Evolutionary conservation across 1,139 yeast genomes (phyloP), one percentile per base, ranked within the genome.

Genomic region (Wickerhamomyces sp.): DNA sequence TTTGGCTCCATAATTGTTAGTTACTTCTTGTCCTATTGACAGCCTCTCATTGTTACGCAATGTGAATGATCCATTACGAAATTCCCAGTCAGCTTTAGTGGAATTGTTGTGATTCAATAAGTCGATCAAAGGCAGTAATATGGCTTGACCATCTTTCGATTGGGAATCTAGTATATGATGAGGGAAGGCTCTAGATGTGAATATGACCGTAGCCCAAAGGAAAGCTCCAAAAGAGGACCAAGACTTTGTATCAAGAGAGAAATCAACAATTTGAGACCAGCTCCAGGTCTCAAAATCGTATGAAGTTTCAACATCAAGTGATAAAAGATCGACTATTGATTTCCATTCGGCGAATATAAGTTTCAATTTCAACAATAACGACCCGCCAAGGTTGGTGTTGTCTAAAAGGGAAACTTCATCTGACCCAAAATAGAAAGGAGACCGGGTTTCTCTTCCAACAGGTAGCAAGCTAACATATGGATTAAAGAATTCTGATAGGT

Each of bases 1-100:
- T 57, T 87, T 88, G 44, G 82, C 76, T 3, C 97, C 97, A 56
- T 89, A 89, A 58, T 88, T 89, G 56, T 89, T 89, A 60, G 62
- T 83, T 2, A 88, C 52, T 52, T 86, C 81, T 10, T 61, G 59
- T 1, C 76, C 79, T 5, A 49, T 52, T 5, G 52, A 47, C 7
- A 55, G 25, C 2, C 31, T 18, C 10, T 48, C 53, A 14, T 37
- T 16, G 28, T 41, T 49, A 7, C 40, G 42, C 28, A 54, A 33
- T 1, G 51, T 33, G 32, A 54, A 54, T 27, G 33, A 47, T 3
- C 45, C 49, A 4, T 21, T 40, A 10, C 38, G 54, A 31, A 56
- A 58, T 2, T 52, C 58, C 95, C 95, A 86, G 13, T 67, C 64
- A 2, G 83, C 83, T 24, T 72, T 65, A 0, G 81, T 68, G 13